Base-by-base conservation (phyloP, 2,329 filamentous ascomycete genomes). In the Exophiala spinifera region DNA sequence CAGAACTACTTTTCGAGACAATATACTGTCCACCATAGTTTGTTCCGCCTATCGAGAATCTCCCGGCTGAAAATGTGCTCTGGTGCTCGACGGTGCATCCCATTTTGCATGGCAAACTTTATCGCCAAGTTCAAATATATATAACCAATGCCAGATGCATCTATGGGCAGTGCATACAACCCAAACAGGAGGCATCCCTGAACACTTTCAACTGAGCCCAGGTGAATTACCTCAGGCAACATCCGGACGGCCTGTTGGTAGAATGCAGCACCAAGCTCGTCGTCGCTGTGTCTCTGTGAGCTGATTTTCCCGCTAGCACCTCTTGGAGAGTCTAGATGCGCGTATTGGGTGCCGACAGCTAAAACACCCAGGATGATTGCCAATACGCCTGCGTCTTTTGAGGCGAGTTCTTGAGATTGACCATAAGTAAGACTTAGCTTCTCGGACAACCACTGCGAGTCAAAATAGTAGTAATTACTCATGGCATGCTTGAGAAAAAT, bases 91-190 rank as follows among this genome's bases (percentile, higher is more conserved):
- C 80, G 71, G 59, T 83, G 80, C 79, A 83, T 81, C 7, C 80
- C 80, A 61, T 83, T 83, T 57, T 82, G 79, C 13, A 83, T 81
- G 1, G 79, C 80, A 53, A 83, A 69, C 55, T 80, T 81, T 39
- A 82, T 69, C 1, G 79, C 78, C 11, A 83, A 65, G 5, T 79
- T 79, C 44, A 82, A 71, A 58, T 83, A 83, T 2, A 79, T 79
- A 59, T 82, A 83, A 1, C 77, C 77, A 15, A 83, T 65, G 0
- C 80, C 80, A 1, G 79, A 79, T 0, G 80, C 76, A 62, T 83
- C 80, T 0, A 82, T 69, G 0, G 80, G 79, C 4, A 83, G 66
- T 1, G 78, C 70, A 58, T 82, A 83, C 10, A 81, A 74, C 1
- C 78, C 80, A 14, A 83, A 76, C 19, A 83, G 69, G 6, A 83